Percentiles rank a stretch among this genome's conserved stretches.
Conservation (phyloP, 768 basidiomycete genomes). For the Termitomyces sp. region DNA sequence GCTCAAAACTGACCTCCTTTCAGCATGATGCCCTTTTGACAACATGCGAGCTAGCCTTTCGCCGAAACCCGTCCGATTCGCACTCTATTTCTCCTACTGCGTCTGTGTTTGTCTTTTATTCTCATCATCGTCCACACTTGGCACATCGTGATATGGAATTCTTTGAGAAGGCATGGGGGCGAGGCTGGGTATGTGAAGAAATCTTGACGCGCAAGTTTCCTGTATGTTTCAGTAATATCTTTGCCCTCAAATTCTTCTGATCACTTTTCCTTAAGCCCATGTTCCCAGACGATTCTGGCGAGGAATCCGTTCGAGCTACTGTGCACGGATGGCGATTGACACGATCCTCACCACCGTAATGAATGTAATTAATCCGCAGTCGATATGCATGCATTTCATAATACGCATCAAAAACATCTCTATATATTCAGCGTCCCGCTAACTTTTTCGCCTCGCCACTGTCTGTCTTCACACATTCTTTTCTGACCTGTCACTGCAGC, state of each 20-base stretch:
- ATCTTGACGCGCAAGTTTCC: constrained; percentile 62
- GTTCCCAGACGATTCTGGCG: constrained; percentile 87
- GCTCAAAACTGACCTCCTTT: background rate
- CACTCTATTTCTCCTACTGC: constrained; percentile 15
- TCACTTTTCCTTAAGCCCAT: constrained; percentile 54
- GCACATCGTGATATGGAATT: constrained; percentile 82
- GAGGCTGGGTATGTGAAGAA: constrained; percentile 73
- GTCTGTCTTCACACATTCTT: too few relatives aligned
- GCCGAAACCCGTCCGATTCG: constrained; percentile 3
- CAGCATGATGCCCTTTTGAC: constrained; percentile 81
- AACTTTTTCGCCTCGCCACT: background rate
- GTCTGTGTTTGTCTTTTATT: constrained; percentile 76
- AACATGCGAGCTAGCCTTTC: constrained; percentile 56
- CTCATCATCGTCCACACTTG: constrained; percentile 83
- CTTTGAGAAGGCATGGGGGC: constrained; percentile 56
- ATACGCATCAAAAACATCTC: too few relatives aligned
- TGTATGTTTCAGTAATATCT: constrained; percentile 32
- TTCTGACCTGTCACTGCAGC: too few relatives aligned
- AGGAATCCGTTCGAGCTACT: constrained; percentile 69
- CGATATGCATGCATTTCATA: background rate
- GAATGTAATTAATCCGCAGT: background rate
- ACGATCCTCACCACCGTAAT: background rate
- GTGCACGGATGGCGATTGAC: constrained; percentile 82
- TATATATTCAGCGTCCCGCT: background rate
- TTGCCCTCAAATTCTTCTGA: background rate